phyloP scores from a whole-genome alignment of 2,329 filamentous ascomycete species.

The Plectosphaerella plurivora region DNA sequence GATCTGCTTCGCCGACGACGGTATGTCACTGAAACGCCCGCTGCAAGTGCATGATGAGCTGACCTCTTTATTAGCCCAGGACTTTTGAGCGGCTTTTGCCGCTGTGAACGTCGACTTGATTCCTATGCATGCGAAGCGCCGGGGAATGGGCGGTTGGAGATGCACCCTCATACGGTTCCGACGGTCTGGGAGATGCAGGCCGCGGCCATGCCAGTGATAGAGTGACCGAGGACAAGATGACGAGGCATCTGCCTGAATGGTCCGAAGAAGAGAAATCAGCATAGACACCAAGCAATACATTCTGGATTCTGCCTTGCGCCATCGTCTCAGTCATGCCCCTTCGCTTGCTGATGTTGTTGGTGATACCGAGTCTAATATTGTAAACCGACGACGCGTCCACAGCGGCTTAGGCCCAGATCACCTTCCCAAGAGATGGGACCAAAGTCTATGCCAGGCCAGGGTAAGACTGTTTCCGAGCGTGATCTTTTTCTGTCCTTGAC shows the following conservation, averaged over 20 bases:
- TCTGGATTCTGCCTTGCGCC: background rate
- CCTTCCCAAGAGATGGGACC: background rate
- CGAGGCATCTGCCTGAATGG: too few species aligned
- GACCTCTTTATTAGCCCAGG: background rate
- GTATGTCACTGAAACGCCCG: background rate
- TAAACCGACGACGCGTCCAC: background rate
- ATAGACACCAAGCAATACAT: background rate
- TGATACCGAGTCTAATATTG: slow-evolving; percentile 7
- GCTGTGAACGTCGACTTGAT: background rate
- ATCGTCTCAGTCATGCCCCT: background rate
- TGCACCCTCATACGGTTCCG: background rate
- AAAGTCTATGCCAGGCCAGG: background rate
- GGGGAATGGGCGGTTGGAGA: background rate
- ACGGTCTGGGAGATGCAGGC: background rate
- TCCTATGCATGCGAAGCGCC: background rate
- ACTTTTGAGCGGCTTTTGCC: background rate
- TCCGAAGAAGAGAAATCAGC: too few species aligned
- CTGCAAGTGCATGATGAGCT: too few species aligned
- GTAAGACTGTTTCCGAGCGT: background rate
- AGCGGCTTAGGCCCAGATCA: too few species aligned
- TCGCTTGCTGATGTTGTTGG: background rate
- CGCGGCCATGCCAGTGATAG: background rate
- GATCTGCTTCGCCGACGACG: slow-evolving; percentile 29
- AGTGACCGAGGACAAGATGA: background rate
- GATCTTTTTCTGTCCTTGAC: too few species aligned